phyloP scores from a whole-genome alignment of 2,329 filamentous ascomycete species.

The Neocatenulostroma microsporum region DNA sequence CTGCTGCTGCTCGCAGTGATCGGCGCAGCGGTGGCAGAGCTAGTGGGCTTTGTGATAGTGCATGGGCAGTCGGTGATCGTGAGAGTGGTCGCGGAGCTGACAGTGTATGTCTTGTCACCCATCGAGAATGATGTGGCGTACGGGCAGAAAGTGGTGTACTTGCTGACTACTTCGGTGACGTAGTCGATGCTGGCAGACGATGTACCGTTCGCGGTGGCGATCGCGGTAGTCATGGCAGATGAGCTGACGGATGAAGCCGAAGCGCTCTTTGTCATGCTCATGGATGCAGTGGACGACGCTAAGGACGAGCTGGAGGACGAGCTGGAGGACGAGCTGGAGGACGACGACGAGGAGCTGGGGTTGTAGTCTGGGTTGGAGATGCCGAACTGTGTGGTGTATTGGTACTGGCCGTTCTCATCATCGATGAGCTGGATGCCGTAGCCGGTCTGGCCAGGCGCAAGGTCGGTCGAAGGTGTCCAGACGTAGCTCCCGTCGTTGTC shows the following conservation, averaged over 20 bases:
- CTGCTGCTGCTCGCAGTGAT: slow-evolving; percentile 7
- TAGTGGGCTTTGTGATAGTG: slow-evolving; percentile 12
- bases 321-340: slow-evolving; percentile 1
- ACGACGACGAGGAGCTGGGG: slow-evolving; percentile 8
- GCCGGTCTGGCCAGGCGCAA: slow-evolving; percentile 36
- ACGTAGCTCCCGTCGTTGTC: slow-evolving; percentile 48
- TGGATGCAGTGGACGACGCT: no score
- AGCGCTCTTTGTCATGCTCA: no score
- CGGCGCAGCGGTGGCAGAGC: slow-evolving; percentile 7
- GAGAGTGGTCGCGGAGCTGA: slow-evolving; percentile 17
- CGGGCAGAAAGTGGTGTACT: slow-evolving; percentile 20
- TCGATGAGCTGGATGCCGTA: slow-evolving; percentile 57
- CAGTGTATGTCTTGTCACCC: slow-evolving; percentile 19
- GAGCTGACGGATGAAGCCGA: no score
- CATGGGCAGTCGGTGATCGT: slow-evolving; percentile 20
- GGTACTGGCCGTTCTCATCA: slow-evolving; percentile 52
- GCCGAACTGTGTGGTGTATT: slow-evolving; percentile 57
- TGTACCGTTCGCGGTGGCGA: slow-evolving; percentile 61
- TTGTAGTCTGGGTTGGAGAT: slow-evolving; percentile 41
- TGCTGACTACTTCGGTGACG: slow-evolving; percentile 21
- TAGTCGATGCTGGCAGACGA: slow-evolving; percentile 47
- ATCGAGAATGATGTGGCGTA: slow-evolving; percentile 17
- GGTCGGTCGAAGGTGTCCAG: slow-evolving; percentile 47
- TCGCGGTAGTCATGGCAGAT: no score
- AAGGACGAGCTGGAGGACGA: no score